A percentile compares a stretch with the other conserved stretches of the same genome.
These are phyloP conservation scores for Puccinia triticina DNA, from an alignment of 1,284 basidiomycete species.

Conservation along the genomic window DNA sequence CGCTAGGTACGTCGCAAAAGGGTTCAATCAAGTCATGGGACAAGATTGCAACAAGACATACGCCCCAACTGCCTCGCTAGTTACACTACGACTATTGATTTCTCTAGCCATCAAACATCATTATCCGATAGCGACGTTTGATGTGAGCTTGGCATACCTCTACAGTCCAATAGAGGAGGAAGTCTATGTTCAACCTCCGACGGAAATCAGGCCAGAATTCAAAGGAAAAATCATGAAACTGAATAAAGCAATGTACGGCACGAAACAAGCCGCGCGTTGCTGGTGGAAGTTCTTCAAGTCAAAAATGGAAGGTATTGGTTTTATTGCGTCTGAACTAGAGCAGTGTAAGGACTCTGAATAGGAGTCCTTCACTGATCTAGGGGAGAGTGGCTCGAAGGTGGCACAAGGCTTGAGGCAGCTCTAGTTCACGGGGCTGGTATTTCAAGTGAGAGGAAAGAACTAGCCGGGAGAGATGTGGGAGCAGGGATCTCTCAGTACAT, in stretches of 20 bases:
- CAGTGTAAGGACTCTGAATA: too few relatives aligned
- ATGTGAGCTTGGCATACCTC: neutral
- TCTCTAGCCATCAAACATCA: neutral
- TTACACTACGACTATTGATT: neutral
- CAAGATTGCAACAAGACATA: slow-evolving; percentile 14
- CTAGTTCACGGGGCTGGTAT: too few relatives aligned
- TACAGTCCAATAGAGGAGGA: too few relatives aligned
- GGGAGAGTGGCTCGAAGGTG: too few relatives aligned
- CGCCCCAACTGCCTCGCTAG: neutral
- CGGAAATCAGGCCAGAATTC: too few relatives aligned
- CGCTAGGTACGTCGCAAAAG: slow-evolving; percentile 21
- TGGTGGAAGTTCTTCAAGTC: slow-evolving; percentile 29
- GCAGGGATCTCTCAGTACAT: too few relatives aligned
- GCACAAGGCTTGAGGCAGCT: too few relatives aligned
- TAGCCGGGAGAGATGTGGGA: too few relatives aligned
- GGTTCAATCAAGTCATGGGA: slow-evolving; percentile 5
- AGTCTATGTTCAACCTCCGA: too few relatives aligned
- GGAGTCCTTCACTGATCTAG: too few relatives aligned
- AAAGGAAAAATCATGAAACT: neutral
- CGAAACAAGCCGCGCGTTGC: neutral
- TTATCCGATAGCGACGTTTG: neutral
- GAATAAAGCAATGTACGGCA: slow-evolving; percentile 35
- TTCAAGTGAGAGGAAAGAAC: too few relatives aligned
- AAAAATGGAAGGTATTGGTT: slow-evolving; percentile 11
- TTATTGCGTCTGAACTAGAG: neutral